Base-by-base conservation (phyloP, 164 flowering plant species). In the Aristolochia contorta region DNA sequence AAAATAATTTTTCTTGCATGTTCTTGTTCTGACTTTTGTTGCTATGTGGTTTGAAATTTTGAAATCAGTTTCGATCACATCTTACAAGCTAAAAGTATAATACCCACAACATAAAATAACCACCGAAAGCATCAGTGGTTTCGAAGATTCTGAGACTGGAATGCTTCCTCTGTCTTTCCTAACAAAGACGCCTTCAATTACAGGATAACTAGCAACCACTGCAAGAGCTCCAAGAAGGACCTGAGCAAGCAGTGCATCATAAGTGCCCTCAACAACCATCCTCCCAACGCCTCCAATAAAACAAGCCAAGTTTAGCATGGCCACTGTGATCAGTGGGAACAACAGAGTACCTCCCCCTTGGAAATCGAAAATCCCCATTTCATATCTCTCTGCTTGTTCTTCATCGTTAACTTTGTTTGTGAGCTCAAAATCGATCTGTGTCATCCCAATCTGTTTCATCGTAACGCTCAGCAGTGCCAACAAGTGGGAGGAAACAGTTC, bases 351-450 rank as follows among this genome's bases (percentile, higher is more conserved):
- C 48, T 56, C 67, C 56, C 24, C 70, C 71, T 65, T 69, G 69
- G 41, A 77, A 79, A 65, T 76, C 70, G 45, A 63, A 74, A 9
- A 47, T 50, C 2, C 66, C 78, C 67, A 22, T 63, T 18, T 63
- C 37, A 54, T 77, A 69, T 37, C 58, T 57, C 54, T 66, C 65
- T 0, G 48, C 15, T 33, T 65, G 57, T 61, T 69, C 69, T 6
- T 72, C 60, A 21, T 72, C 69, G 1, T 49, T 62, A 8, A 49
- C 74, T 62, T 79, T 79, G 48, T 68, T 71, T 18, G 80, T 79
- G 7, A 69, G 65, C 56, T 37, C 49, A 45, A 79, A 79, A 41
- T 60, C 61, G 3, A 73, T 68, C 33, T 71, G 25, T 50, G 23
- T 54, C 9, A 62, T 15, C 1, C 78, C 77, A 22, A 72, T 13